A percentile compares a stretch with the other conserved stretches of the same genome.
These are phyloP conservation scores for Leucaena leucocephala DNA, from an alignment of 306 rosid species.

Conservation along the genomic window DNA sequence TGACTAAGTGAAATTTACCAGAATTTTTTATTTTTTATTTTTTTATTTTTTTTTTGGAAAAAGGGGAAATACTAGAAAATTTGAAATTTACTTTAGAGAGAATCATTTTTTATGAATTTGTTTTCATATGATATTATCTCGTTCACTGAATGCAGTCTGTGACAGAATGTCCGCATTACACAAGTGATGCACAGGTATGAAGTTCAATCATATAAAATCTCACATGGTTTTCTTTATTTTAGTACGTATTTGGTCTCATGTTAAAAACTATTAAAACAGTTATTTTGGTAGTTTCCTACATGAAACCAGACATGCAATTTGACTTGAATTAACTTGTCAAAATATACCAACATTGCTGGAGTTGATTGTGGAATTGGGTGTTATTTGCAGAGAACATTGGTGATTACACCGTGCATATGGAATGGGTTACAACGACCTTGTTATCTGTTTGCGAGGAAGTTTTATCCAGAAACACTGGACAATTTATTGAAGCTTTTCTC, in stretches of 20 bases:
- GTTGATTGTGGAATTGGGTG: not conserved
- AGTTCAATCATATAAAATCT: not conserved
- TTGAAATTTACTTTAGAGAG: not conserved
- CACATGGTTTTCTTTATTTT: not conserved
- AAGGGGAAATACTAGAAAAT: too few species aligned
- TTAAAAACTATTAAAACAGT: not conserved
- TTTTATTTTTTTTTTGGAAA: too few species aligned
- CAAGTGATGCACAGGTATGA: conserved; percentile 46
- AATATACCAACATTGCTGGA: not conserved
- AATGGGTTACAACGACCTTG: conserved; percentile 45
- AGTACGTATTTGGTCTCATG: not conserved
- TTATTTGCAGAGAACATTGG: conserved; percentile 37
- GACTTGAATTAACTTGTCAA: not conserved
- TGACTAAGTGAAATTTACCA: too few species aligned
- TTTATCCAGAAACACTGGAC: conserved; percentile 35
- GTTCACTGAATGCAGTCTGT: conserved; percentile 37
- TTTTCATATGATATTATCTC: conserved; percentile 18
- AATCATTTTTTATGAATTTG: not conserved
- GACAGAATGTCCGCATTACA: conserved; percentile 28
- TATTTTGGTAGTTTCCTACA: not conserved
- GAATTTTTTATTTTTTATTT: too few species aligned
- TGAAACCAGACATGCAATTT: not conserved
- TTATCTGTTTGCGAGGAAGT: conserved; percentile 52
- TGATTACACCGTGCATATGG: conserved; percentile 43
- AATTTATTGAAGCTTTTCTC: conserved; percentile 31